Conservation (phyloP, 2,329 filamentous ascomycete genomes). For the Lachnellula hyalina region DNA sequence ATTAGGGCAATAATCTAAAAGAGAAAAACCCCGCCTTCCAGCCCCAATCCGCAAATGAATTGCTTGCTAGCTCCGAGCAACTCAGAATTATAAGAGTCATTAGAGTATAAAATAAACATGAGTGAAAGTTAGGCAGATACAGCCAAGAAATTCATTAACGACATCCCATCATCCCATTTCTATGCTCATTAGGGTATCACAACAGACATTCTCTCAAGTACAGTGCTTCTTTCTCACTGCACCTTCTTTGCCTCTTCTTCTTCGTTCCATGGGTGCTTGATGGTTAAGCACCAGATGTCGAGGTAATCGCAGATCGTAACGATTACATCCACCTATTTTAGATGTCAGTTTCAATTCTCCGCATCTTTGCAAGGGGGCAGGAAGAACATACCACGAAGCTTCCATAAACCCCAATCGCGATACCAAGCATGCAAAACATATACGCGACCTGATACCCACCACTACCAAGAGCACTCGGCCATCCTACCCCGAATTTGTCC, state of each 20-base stretch:
- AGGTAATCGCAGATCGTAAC: conserved; percentile 97
- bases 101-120: too few relatives aligned
- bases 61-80: too few relatives aligned
- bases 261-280: conserved; percentile 68
- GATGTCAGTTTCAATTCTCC: neutral
- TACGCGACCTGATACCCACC: conserved; percentile 87
- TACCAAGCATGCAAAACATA: conserved; percentile 80
- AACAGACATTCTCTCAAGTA: neutral
- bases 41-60: too few relatives aligned
- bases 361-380: neutral
- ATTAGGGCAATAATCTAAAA: too few relatives aligned
- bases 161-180: neutral
- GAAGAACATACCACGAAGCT: conserved; percentile 69
- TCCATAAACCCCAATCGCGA: conserved; percentile 86
- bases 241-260: conserved; percentile 32
- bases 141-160: neutral
- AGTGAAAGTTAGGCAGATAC: too few relatives aligned
- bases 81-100: too few relatives aligned
- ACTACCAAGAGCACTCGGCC: conserved; percentile 70
- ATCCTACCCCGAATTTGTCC: conserved; percentile 53
- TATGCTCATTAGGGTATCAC: neutral
- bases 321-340: conserved; percentile 70
- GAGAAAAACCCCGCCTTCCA: too few relatives aligned
- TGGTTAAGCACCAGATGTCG: conserved; percentile 97
- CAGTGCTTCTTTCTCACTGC: conserved; percentile 5